Base-by-base conservation (phyloP, 2,329 filamentous ascomycete species). In the Acarospora socialis region DNA sequence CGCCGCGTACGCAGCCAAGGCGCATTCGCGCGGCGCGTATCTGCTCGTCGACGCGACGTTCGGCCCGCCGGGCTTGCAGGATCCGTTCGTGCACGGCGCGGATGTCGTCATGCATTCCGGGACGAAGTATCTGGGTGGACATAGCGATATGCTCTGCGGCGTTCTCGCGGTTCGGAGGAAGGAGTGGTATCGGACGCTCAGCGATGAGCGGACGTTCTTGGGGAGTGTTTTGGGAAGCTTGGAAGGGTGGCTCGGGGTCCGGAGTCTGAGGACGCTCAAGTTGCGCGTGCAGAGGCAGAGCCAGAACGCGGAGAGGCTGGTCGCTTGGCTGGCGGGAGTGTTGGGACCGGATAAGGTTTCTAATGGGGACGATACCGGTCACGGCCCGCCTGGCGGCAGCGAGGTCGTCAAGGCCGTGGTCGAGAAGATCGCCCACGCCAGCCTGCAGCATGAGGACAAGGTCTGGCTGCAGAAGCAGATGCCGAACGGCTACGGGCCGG, bases 71-170 rank as follows among this genome's bases (percentile, higher is more conserved):
- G 81, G 82, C 17, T 61, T 98, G 36, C 78, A 83, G 52, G 81
- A 94, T 47, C 86, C 90, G 0, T 90, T 95, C 47, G 50, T 54
- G 17, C 77, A 70, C 52, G 87, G 83, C 28, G 83, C 79, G 17
- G 87, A 95, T 55, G 57, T 86, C 1, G 71, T 93, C 20, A 80
- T 95, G 81, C 90, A 98, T 57, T 79, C 71, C 31, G 90, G 84
- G 3, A 93, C 86, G 12, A 98, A 95, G 65, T 98, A 95, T 57
- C 73, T 98, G 43, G 90, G 90, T 13, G 90, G 90, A 0, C 90
- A 98, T 59, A 87, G 78, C 43, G 90, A 98, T 57, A 68, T 95
- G 67, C 70, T 95, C 4, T 92, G 81, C 50, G 90, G 90, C 14
- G 77, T 92, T 12, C 59, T 98, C 17, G 71, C 73, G 0, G 69